Evolutionary conservation across 2,329 filamentous ascomycete species (phyloP).

Genomic region (Sphaerulina musiva): DNA sequence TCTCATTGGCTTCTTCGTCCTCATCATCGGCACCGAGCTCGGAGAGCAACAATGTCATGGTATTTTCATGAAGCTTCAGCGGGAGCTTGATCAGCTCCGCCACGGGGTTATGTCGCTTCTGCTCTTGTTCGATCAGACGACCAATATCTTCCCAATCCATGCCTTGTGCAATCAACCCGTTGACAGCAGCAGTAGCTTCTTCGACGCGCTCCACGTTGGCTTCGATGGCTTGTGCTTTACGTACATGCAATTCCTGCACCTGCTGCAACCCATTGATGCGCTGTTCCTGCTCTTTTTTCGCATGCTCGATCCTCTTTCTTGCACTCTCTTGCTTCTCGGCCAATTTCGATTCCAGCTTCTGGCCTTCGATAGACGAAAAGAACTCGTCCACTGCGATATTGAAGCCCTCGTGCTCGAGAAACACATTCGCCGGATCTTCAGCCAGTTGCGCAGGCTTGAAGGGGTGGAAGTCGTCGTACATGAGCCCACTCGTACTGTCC

Average conservation of each 20-base stretch:
- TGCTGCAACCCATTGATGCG: slow-evolving; percentile 77
- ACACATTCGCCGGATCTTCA: slow-evolving; percentile 56
- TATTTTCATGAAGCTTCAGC: slow-evolving; percentile 83
- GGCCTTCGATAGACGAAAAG: slow-evolving; percentile 92
- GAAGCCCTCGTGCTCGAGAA: slow-evolving; percentile 75
- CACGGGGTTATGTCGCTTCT: slow-evolving; percentile 72
- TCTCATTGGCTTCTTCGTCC: slow-evolving; percentile 53
- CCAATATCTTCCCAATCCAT: slow-evolving; percentile 98
- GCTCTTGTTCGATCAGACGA: slow-evolving; percentile 80
- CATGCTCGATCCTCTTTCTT: slow-evolving; percentile 77
- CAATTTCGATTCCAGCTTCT: slow-evolving; percentile 78
- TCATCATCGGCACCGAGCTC: slow-evolving; percentile 62
- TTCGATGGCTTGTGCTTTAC: slow-evolving; percentile 84
- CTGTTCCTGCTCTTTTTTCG: slow-evolving; percentile 73
- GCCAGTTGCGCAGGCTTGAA: slow-evolving; percentile 79
- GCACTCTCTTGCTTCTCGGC: slow-evolving; percentile 76
- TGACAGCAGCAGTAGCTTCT: slow-evolving; percentile 87
- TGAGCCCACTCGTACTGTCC: slow-evolving; percentile 45
- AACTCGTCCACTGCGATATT: slow-evolving; percentile 94
- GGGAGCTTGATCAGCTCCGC: slow-evolving; percentile 81
- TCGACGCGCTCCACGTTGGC: slow-evolving; percentile 86
- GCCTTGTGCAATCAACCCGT: slow-evolving; percentile 80
- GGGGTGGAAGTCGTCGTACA: slow-evolving; percentile 94
- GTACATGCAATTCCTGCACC: slow-evolving; percentile 72
- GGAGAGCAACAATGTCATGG: slow-evolving; percentile 69